Base-by-base conservation (phyloP, 2,329 filamentous ascomycete genomes). In the Aspergillus cejpii region DNA sequence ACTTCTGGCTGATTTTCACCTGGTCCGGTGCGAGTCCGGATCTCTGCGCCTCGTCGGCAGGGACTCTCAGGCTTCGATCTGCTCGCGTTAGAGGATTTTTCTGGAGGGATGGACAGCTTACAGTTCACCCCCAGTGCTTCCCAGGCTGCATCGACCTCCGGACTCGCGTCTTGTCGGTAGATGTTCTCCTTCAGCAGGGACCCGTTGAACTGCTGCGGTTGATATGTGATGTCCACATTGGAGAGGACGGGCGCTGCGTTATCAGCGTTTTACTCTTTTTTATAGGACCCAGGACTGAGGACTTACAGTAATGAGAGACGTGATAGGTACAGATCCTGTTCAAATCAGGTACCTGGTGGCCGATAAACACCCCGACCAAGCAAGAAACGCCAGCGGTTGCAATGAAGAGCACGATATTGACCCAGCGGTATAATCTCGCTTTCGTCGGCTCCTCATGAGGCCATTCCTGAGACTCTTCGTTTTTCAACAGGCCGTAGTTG, bases 81-180 rank as follows among this genome's bases (percentile, higher is more conserved):
- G 23, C 7, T 27, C 5, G 26, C 4, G 1, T 2, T 3, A 3
- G 1, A 33, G 10, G 8, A 17, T 5, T 5, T n/a, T 11, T 7
- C 20, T 10, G 10, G 31, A 15, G 3, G 10, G 1, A 5, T 15
- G 23, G 14, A 2, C 24, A n/a, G 52, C 72, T 49, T 48, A 78
- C 75, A 79, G 12, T 77, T 69, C 1, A 73, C 64, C 7, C 76
- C 76, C 0, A 79, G 51, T 1, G 68, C 66, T 17, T 65, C 69
- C 79, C 79, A 83, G 0, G 78, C 79, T 3, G 68, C 70, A 48
- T 83, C 79, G 0, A 80, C 77, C 40, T 77, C 74, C 0, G 74
- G 71, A 0, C 73, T 67, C 1, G 69, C 74, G 10, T 67, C 58
- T 45, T 71, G 66, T 1, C 78, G 73, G 54, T 75, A 83, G 12